Evolutionary conservation across 352 stramenopile species (phyloP), one percentile per base, ranked within the genome.

Genomic region (Pythium scleroteichum): DNA sequence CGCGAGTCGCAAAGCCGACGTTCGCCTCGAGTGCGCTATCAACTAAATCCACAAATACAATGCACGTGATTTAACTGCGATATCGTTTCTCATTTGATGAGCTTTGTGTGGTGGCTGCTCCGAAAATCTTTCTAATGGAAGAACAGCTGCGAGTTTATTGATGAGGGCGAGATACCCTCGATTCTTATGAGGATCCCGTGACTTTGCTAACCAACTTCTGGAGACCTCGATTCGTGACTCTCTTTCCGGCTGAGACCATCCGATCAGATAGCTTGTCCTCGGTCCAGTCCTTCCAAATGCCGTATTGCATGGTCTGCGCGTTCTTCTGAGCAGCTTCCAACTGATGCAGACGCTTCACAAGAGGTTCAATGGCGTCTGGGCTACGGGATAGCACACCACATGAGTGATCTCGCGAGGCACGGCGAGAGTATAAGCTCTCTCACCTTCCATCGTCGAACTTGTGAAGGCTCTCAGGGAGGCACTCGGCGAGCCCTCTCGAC

Each of bases 281-380:
- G 54, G 85, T 68, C 75, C 79, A 94, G 23, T 87, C 71, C 53
- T 83, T 87, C 85, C 85, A 94, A 20, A 92, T 82, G 8, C 85
- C 85, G 29, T 87, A 92, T 49, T 86, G 82, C 85, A 94, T 94
- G 6, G 74, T 71, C 66, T 92, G 80, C 17, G 85, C 85, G 32
- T 83, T 68, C 54, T 82, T 82, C 39, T 94, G 75, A 26, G 72
- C 71, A 6, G 72, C 50, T 22, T 88, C 66, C 0, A 94, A 67
- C 24, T 79, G 76, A 27, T 78, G 64, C 9, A 90, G 60, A 12
- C 75, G 68, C 48, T 82, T 62, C 6, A 66, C 29, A 2, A 92
- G 69, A 6, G 66, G 72, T 10, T 66, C 51, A 20, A 78, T 53
- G 16, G 53, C 1, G 53, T 46, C 17, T 64, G 80, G 8, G 2